A percentile compares a stretch with the other conserved stretches of the same genome.
Conservation (phyloP, 345 rosid genomes). For the Salix exigua region DNA sequence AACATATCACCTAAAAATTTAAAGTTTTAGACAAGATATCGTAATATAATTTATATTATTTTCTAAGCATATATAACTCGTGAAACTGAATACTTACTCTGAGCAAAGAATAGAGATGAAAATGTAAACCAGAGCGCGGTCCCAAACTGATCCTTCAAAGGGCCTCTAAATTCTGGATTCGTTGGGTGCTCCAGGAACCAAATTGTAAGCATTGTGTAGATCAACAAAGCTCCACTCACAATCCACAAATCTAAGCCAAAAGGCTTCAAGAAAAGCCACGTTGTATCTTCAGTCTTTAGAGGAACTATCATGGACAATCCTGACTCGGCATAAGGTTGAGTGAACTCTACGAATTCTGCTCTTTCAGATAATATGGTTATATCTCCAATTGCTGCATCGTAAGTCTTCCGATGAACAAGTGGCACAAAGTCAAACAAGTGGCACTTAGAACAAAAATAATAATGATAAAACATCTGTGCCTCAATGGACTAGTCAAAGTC, state of each 20-base stretch:
- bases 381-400: constrained; percentile 44
- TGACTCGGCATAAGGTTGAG: constrained; percentile 51
- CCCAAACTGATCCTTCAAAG: constrained; percentile 31
- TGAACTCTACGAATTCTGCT: constrained; percentile 35
- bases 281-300: constrained; percentile 8
- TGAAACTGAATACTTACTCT: constrained; percentile 32
- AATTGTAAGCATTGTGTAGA: constrained; percentile 45
- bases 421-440: not conserved
- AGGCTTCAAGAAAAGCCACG: constrained; percentile 50
- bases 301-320: constrained; percentile 52
- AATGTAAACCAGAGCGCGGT: constrained; percentile 47
- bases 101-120: constrained; percentile 54
- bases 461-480: not conserved
- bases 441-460: not conserved
- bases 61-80: not conserved
- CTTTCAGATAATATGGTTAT: constrained; percentile 45
- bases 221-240: constrained; percentile 33
- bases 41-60: too few relatives aligned
- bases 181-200: constrained; percentile 43
- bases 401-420: constrained; percentile 27
- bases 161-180: constrained; percentile 41
- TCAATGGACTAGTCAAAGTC: not conserved
- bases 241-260: constrained; percentile 49
- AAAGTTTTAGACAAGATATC: fast-evolving
- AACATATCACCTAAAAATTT: too few relatives aligned